These are phyloP conservation scores for Auriscalpium microsporum DNA, from an alignment of 768 basidiomycete genomes.

Conservation along the genomic window DNA sequence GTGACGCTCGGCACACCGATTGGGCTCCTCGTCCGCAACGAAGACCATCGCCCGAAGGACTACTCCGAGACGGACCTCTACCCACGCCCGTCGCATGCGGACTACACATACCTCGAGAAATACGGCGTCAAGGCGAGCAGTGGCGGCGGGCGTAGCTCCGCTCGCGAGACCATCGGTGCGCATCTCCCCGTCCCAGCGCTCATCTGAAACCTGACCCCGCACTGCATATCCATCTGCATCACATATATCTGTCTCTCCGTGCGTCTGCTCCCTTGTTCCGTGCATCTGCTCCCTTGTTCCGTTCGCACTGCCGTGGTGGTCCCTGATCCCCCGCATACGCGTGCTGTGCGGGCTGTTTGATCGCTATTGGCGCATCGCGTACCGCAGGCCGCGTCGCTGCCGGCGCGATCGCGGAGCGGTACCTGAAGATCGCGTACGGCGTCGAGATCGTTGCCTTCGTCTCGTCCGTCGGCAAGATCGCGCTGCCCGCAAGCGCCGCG, in stretches of 20 bases:
- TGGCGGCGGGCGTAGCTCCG: conserved; percentile 91
- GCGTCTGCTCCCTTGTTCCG: neutral
- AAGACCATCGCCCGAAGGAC: conserved; percentile 97
- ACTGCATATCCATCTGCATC: no score
- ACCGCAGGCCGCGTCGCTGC: conserved; percentile 85
- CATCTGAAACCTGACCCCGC: no score
- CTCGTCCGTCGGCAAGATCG: conserved; percentile 89
- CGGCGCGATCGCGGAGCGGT: conserved; percentile 96
- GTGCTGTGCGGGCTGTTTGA: neutral
- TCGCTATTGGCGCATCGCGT: neutral
- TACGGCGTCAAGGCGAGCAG: conserved; percentile 97
- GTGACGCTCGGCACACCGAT: conserved; percentile 97
- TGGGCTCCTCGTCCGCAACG: conserved; percentile 91
- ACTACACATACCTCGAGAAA: conserved; percentile 96
- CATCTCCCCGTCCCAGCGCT: neutral
- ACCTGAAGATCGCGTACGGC: conserved; percentile 77
- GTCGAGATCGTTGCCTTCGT: conserved; percentile 97
- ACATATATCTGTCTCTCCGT: neutral
- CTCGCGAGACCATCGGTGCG: conserved; percentile 91
- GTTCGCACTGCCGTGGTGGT: neutral
- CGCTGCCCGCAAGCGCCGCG: conserved; percentile 50
- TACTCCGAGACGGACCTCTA: conserved; percentile 98
- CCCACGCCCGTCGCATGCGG: conserved; percentile 95
- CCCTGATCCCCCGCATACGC: neutral
- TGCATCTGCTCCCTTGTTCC: neutral